phyloP scores from a whole-genome alignment of 2,329 filamentous ascomycete genomes.

The Colletotrichum costaricense region DNA sequence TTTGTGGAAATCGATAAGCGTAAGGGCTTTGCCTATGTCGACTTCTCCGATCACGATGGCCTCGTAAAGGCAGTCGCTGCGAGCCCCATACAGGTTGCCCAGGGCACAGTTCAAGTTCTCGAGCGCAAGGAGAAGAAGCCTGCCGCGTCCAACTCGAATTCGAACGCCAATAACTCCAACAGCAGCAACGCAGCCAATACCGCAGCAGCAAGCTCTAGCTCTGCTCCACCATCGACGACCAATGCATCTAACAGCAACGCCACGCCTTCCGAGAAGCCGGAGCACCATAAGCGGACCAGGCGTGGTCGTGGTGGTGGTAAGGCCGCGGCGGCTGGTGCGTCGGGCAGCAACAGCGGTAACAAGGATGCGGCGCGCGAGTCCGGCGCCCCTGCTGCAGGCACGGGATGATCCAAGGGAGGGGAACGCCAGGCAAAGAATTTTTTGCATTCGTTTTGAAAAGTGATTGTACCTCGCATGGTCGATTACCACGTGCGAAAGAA shows the following conservation, averaged over 20 bases:
- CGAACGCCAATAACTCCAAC: slow-evolving; percentile 14
- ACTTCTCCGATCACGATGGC: slow-evolving; percentile 80
- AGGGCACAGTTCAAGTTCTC: slow-evolving; percentile 87
- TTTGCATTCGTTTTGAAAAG: not conserved
- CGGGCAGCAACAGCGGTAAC: slow-evolving; percentile 20
- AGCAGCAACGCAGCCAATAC: slow-evolving; percentile 4
- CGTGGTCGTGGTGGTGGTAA: slow-evolving; percentile 40
- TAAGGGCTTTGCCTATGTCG: slow-evolving; percentile 93
- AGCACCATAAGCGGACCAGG: slow-evolving; percentile 39
- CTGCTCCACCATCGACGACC: slow-evolving; percentile 12
- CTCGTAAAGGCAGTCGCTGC: slow-evolving; percentile 84
- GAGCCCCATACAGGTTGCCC: slow-evolving; percentile 84
- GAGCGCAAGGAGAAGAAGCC: slow-evolving; percentile 77
- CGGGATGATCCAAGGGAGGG: slow-evolving; percentile 19
- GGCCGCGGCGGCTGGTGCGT: slow-evolving; percentile 25
- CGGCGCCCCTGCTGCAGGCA: slow-evolving; percentile 23
- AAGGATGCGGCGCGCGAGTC: not conserved
- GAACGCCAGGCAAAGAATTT: not conserved
- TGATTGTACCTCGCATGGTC: not conserved
- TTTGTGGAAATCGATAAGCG: slow-evolving; percentile 93
- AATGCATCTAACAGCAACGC: slow-evolving; percentile 4
- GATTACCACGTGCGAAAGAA: not conserved
- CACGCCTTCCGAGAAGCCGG: slow-evolving; percentile 36
- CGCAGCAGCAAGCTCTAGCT: slow-evolving; percentile 8
- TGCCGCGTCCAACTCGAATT: slow-evolving; percentile 30